Base-by-base conservation (phyloP, 2,329 filamentous ascomycete genomes). In the Xylariaceae sp. region DNA sequence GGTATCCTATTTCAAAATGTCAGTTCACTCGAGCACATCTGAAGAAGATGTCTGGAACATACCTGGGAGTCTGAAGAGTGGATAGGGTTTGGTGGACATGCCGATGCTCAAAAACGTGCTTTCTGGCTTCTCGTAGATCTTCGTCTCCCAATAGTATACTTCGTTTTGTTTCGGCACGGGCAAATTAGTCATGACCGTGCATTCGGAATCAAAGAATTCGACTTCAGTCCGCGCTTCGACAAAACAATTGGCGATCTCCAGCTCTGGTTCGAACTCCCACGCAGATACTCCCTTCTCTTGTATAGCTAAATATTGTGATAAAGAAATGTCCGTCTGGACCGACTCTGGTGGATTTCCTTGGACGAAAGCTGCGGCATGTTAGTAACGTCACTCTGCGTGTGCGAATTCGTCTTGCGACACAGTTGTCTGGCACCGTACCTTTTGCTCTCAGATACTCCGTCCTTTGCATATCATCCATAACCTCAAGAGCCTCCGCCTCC, bases 201-300 rank as follows among this genome's bases (percentile, higher is more conserved):
- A 97, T 63, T 95, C 93, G 2, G 89, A 93, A 65, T 98, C 93
- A 61, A 95, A 98, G 69, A 98, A 98, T 64, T 98, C 93, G 50
- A 98, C 95, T 65, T 98, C 93, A 9, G 93, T 98, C 51, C 93
- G 81, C 31, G 73, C 91, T 67, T 98, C 91, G 50, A 98, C 93
- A 61, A 98, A 98, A 66, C 93, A 98, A 66, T 97, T 97, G 53
- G 93, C 93, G 53, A 97, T 96, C 66, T 98, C 93, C 28, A 97
- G 71, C 65, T 98, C 93, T n/a, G 93, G 93, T 64, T 97, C 93
- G 59, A 98, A 98, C 64, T 98, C 93, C 93, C 93, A 98, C 6
- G 93, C 93, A 4, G 93, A 95, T n/a, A 98, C 91, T 38, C 93
- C 93, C 66, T 98, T 98, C 71, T 98, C 93, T 69, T 98, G 93